These are phyloP conservation scores for Penicillium desertorum DNA, from an alignment of 495 filamentous ascomycete genomes.

Conservation along the genomic window DNA sequence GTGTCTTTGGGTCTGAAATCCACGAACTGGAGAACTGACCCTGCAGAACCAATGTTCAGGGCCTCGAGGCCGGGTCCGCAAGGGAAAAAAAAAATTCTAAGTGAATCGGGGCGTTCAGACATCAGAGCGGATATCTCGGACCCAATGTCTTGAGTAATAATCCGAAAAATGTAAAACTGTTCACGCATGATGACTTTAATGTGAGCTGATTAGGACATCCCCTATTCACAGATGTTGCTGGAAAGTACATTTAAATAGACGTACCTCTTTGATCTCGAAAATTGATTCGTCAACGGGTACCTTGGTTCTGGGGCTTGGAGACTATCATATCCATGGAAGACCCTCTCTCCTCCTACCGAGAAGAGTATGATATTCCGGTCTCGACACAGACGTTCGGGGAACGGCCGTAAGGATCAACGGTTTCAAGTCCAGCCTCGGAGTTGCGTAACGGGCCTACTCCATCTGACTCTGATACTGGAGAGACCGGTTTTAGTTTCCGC, in stretches of 20 bases:
- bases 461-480: background rate
- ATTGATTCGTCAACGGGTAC: background rate
- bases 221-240: background rate
- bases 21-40: background rate
- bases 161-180: background rate
- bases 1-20: background rate
- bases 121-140: background rate
- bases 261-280: background rate
- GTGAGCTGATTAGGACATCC: background rate
- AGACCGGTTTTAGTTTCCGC: background rate
- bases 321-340: conserved; percentile 1
- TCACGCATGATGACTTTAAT: background rate
- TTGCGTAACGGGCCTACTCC: conserved; percentile 4
- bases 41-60: background rate
- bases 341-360: background rate
- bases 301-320: background rate
- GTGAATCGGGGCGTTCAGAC: background rate
- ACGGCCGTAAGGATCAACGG: background rate
- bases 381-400: background rate
- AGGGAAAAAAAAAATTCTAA: background rate
- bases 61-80: background rate
- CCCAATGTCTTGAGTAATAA: background rate
- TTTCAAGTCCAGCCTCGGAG: background rate
- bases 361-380: conserved; percentile 3
- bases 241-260: background rate